These are phyloP conservation scores for Colletotrichum brevisporum DNA, from an alignment of 2,329 filamentous ascomycete genomes.

Conservation along the genomic window DNA sequence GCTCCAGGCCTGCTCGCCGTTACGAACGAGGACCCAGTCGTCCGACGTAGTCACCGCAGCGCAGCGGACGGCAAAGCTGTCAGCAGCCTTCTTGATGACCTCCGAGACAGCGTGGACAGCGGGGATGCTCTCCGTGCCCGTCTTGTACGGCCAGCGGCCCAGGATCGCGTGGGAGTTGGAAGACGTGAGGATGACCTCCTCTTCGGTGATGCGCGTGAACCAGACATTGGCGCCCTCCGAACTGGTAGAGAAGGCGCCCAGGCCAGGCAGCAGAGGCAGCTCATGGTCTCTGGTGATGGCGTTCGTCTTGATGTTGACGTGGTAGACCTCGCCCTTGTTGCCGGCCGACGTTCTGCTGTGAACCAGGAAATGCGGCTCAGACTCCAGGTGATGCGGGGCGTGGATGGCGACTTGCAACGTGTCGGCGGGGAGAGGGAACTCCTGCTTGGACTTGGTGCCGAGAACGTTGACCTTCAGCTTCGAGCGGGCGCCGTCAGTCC, in stretches of 20 bases:
- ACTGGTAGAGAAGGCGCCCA: conserved; percentile 84
- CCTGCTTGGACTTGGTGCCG: conserved; percentile 69
- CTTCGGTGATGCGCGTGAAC: conserved; percentile 85
- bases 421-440: conserved; percentile 64
- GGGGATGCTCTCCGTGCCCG: conserved; percentile 55
- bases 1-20: conserved; percentile 85
- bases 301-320: conserved; percentile 80
- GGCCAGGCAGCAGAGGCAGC: conserved; percentile 78
- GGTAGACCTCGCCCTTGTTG: conserved; percentile 89
- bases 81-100: conserved; percentile 78
- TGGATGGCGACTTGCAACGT: conserved; percentile 75
- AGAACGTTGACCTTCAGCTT: conserved; percentile 81
- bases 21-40: conserved; percentile 88
- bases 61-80: conserved; percentile 82
- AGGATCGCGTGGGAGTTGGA: conserved; percentile 84
- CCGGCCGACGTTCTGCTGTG: conserved; percentile 79
- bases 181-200: conserved; percentile 81
- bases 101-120: conserved; percentile 83
- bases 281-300: conserved; percentile 84
- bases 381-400: conserved; percentile 79
- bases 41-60: conserved; percentile 77
- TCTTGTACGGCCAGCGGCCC: conserved; percentile 77
- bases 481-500: conserved; percentile 75
- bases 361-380: conserved; percentile 86
- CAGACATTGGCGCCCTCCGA: conserved; percentile 86